Percentiles rank a stretch among this genome's conserved stretches.
Evolutionary conservation across 805 yeast species (phyloP).

Genomic region (Candida ponderosae): DNA sequence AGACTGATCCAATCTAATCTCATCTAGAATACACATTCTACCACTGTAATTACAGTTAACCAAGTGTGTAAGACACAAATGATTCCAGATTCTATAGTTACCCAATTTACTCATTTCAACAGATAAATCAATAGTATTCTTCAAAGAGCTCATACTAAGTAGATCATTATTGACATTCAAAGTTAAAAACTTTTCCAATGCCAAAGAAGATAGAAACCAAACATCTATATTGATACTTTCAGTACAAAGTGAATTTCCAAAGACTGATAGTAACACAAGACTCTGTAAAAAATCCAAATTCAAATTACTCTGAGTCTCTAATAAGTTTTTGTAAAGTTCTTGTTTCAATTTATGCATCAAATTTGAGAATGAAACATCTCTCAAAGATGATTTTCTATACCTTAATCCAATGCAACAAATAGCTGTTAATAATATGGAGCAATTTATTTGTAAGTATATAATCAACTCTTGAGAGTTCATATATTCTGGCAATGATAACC

Average conservation of each 20-base stretch:
- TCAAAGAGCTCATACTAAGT: conserved; percentile 6
- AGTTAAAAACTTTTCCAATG: conserved; percentile 53
- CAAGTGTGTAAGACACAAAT: conserved; percentile 57
- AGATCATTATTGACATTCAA: conserved; percentile 28
- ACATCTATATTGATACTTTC: conserved; percentile 39
- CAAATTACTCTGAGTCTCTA: conserved; percentile 27
- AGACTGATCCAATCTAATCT: conserved; percentile 49
- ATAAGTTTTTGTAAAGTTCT: conserved; percentile 36
- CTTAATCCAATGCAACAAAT: conserved; percentile 59
- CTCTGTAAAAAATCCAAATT: conserved; percentile 62
- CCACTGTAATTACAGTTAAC: conserved; percentile 63
- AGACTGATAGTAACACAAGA: conserved; percentile 55
- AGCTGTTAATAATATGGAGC: conserved; percentile 59
- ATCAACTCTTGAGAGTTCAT: conserved; percentile 41
- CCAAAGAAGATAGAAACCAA: conserved; percentile 62
- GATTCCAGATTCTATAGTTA: conserved; percentile 62
- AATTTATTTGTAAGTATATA: conserved; percentile 35
- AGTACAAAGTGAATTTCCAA: conserved; percentile 50
- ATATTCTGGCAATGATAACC: conserved; percentile 65
- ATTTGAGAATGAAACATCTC: too few species aligned
- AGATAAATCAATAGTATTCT: conserved; percentile 1
- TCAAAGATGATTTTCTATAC: conserved; percentile 28
- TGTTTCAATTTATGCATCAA: conserved; percentile 29
- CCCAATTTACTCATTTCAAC: conserved; percentile 44
- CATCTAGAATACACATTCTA: conserved; percentile 54